Conservation (phyloP, 495 filamentous ascomycete genomes). For the Podospora didyma region DNA sequence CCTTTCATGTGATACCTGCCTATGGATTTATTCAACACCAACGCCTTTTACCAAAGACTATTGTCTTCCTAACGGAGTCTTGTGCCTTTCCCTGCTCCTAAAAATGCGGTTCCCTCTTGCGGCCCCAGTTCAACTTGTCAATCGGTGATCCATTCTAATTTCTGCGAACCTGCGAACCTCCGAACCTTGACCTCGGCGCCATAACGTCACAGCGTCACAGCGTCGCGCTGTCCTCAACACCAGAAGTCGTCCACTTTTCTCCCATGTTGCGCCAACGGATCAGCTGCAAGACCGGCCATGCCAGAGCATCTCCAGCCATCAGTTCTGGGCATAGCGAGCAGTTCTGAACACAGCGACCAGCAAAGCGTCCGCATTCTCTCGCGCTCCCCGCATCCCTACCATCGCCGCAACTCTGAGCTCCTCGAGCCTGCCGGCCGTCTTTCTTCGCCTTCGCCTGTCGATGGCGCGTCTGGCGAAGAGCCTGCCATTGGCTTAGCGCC, state of each 20-base stretch:
- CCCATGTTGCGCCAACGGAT: conserved; percentile 13
- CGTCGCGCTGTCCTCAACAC: too few relatives aligned
- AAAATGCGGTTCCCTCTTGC: neutral
- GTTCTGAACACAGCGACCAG: conserved; percentile 10
- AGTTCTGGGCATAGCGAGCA: conserved; percentile 3
- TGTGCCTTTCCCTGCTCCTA: neutral
- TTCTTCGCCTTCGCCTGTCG: neutral
- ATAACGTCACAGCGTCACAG: neutral
- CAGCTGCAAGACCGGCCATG: conserved; percentile 22
- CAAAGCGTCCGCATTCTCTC: conserved; percentile 49
- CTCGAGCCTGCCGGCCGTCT: conserved; percentile 39
- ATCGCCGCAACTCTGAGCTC: conserved; percentile 50
- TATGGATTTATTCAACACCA: neutral
- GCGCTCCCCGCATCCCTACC: conserved; percentile 76
- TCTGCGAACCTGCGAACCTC: neutral
- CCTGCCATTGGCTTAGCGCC: neutral
- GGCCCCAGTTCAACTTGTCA: neutral
- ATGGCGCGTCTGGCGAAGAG: neutral
- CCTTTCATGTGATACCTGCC: neutral
- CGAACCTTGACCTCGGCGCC: neutral
- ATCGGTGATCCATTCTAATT: neutral
- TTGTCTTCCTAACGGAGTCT: too few relatives aligned
- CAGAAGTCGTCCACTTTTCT: too few relatives aligned
- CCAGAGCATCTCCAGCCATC: conserved; percentile 38
- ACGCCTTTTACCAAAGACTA: too few relatives aligned